A percentile compares a stretch with the other conserved stretches of the same genome.
Conservation (phyloP, 1,284 basidiomycete species). For the Cryptococcus sp. region DNA sequence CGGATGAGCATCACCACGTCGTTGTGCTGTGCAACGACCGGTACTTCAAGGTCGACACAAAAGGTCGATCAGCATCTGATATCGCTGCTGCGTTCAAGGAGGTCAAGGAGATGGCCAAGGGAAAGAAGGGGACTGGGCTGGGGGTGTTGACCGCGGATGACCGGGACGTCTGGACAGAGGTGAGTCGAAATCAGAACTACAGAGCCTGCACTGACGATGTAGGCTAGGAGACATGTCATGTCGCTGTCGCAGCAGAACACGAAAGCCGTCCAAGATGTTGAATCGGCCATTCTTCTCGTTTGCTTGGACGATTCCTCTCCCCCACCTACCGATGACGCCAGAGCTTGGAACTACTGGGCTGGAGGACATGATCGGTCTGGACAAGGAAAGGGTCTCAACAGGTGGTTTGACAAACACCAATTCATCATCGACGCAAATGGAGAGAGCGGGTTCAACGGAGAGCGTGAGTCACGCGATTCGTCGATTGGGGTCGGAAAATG, state of each 20-base stretch:
- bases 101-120: conserved; percentile 65
- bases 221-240: conserved; percentile 49
- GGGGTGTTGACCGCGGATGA: conserved; percentile 81
- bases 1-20: conserved; percentile 72
- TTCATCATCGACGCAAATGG: conserved; percentile 88
- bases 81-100: conserved; percentile 75
- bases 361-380: conserved; percentile 55
- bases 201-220: not conserved
- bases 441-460: conserved; percentile 76
- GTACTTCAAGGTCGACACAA: conserved; percentile 75
- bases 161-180: conserved; percentile 84
- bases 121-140: conserved; percentile 50
- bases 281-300: conserved; percentile 82
- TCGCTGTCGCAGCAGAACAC: conserved; percentile 62
- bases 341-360: conserved; percentile 81
- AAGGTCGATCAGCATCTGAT: conserved; percentile 61
- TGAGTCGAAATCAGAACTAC: conserved; percentile 33
- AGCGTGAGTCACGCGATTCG: conserved; percentile 36
- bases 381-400: conserved; percentile 61
- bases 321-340: conserved; percentile 55
- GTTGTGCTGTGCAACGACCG: conserved; percentile 87
- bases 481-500: not conserved
- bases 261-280: conserved; percentile 69
- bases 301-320: conserved; percentile 61
- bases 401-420: conserved; percentile 98